These are phyloP conservation scores for Nakaseomyces sp. DNA, from an alignment of 1,139 yeast genomes.

Conservation along the genomic window DNA sequence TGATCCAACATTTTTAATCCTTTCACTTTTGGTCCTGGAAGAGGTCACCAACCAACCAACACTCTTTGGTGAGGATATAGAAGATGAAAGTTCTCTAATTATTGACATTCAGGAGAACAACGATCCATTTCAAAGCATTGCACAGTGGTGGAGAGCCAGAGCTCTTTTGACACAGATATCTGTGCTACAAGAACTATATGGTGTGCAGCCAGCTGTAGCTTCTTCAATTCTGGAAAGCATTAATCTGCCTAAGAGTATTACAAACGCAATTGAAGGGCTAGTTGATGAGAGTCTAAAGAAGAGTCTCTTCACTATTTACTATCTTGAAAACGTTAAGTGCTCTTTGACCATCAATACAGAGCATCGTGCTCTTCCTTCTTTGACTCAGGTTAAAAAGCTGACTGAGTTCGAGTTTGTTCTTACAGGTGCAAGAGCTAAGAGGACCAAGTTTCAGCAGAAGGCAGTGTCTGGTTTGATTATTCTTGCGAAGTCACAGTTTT, in stretches of 20 bases:
- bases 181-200: constrained; percentile 50
- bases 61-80: constrained; percentile 27
- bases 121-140: constrained; percentile 36
- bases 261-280: constrained; percentile 23
- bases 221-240: constrained; percentile 28
- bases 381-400: constrained; percentile 44
- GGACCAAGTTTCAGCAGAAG: constrained; percentile 73
- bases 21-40: constrained; percentile 48
- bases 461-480: constrained; percentile 70
- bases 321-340: constrained; percentile 58
- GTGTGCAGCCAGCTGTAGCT: constrained; percentile 32
- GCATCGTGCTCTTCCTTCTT: constrained; percentile 44
- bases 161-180: constrained; percentile 55
- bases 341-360: constrained; percentile 55
- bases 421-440: constrained; percentile 82
- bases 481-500: constrained; percentile 46
- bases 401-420: constrained; percentile 58
- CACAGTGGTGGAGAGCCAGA: constrained; percentile 68
- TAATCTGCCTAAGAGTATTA: constrained; percentile 24
- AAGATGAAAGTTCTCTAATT: constrained; percentile 23
- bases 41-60: constrained; percentile 32
- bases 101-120: constrained; percentile 9
- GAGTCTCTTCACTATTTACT: constrained; percentile 41
- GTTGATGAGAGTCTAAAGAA: constrained; percentile 26
- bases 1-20: constrained; percentile 44